Evolutionary conservation across 2,329 filamentous ascomycete genomes (phyloP).

Genomic region (Lasiodiplodia citricola): DNA sequence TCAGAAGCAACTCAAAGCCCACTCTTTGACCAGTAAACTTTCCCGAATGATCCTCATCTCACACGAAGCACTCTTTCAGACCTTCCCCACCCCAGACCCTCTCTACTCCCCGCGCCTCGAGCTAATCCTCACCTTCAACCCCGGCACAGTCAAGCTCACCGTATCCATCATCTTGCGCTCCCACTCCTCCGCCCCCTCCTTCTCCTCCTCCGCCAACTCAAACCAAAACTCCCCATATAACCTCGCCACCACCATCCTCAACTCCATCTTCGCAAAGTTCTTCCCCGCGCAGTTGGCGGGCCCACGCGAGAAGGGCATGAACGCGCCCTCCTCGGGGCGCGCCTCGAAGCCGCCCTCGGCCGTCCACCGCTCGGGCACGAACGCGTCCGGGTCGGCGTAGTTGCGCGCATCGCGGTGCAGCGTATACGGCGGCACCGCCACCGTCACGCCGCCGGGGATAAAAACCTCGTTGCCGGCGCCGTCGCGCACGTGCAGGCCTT

Average conservation of each 20-base stretch:
- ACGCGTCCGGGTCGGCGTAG: conserved; percentile 3
- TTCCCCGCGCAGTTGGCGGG: conserved; percentile 11
- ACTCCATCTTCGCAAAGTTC: conserved; percentile 11
- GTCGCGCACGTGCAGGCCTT: conserved; percentile 44
- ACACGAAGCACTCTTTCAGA: too few relatives aligned
- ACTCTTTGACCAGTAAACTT: too few relatives aligned
- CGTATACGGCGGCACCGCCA: conserved; percentile 31
- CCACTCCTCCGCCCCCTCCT: not conserved
- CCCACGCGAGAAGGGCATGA: conserved; percentile 14
- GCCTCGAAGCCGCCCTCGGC: not conserved
- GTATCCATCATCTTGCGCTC: not conserved
- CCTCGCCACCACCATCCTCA: conserved; percentile 4
- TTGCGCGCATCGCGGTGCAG: conserved; percentile 27
- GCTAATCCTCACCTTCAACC: not conserved
- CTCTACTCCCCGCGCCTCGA: not conserved
- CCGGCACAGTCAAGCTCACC: conserved; percentile 2
- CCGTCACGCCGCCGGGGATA: conserved; percentile 39
- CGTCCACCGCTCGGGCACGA: conserved; percentile 17
- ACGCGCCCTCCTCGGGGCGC: not conserved
- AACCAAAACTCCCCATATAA: not conserved
- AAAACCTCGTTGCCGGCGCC: conserved; percentile 25
- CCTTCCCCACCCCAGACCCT: not conserved
- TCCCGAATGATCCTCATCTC: too few relatives aligned
- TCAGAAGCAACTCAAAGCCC: too few relatives aligned
- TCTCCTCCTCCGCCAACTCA: not conserved